Conservation (phyloP, 768 basidiomycete genomes). For the Amanita subjunquillea region DNA sequence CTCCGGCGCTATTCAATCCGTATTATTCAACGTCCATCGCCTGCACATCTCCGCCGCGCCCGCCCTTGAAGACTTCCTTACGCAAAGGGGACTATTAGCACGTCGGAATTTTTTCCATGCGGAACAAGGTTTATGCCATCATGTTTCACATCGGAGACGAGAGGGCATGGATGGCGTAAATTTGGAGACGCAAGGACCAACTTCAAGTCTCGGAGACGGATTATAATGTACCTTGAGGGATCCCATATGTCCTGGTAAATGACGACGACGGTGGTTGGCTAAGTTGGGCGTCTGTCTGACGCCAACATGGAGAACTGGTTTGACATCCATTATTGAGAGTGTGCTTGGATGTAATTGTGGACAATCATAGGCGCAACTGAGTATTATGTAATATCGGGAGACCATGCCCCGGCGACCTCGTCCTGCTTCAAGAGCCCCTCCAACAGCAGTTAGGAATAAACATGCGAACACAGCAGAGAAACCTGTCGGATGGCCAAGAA, state of each 20-base stretch:
- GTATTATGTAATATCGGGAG: background rate
- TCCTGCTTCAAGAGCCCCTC: constrained; percentile 10
- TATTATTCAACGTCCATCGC: constrained; percentile 65
- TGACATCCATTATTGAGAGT: constrained; percentile 47
- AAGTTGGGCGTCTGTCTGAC: constrained; percentile 57
- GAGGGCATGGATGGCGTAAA: constrained; percentile 57
- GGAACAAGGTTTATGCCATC: constrained; percentile 60
- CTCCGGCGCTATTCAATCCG: constrained; percentile 49
- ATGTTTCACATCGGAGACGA: constrained; percentile 53
- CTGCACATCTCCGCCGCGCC: constrained; percentile 55
- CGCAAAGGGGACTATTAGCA: constrained; percentile 48
- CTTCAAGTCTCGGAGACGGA: constrained; percentile 58
- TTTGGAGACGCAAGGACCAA: constrained; percentile 32
- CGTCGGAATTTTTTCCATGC: constrained; percentile 44
- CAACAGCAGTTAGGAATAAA: background rate
- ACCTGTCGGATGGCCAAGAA: background rate
- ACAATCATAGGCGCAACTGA: constrained; percentile 3
- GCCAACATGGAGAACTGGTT: constrained; percentile 46
- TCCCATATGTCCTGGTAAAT: constrained; percentile 27
- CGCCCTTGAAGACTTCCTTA: constrained; percentile 53
- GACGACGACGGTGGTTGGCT: constrained; percentile 29
- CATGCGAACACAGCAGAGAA: background rate
- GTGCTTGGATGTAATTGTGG: constrained; percentile 37
- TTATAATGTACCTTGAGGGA: constrained; percentile 53
- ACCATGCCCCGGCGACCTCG: constrained; percentile 29